Evolutionary conservation across 179 eudicot species (phyloP), one percentile per base, ranked within the genome.

Genomic region (Heliamphora pulchella): DNA sequence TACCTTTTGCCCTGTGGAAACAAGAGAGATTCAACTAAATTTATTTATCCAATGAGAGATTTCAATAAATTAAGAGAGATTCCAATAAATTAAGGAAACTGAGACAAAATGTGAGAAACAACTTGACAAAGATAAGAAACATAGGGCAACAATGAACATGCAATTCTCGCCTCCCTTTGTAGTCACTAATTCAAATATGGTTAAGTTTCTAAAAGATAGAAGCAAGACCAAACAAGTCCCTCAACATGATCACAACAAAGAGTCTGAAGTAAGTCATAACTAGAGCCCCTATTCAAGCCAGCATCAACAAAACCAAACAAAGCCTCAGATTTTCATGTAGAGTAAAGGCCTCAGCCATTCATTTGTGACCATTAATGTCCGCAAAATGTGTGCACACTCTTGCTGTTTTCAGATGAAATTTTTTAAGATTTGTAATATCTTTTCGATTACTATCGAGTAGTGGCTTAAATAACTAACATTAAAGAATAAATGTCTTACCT

Each of bases 401-500:
- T 20, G 70, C 70, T 31, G 47, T 66, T 10, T 66, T 48, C 47
- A 46, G 18, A 44, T 17, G 44, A 14, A n/a, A 14, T 46, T 69
- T 57, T 9, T 13, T 69, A 6, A 46, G 20, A 4, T 69, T 43
- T 69, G 7, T 57, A 57, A 48, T 66, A 15, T 43, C n/a, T 41
- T 47, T 43, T 13, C 71, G 2, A 43, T 67, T 44, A 70, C 74
- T 44, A 46, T 41, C 8, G 31, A 1, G 17, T 15, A 31, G 31
- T 31, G 31, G 31, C 31, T 31, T 31, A 55, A 55, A 55, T 54
- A 15, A n/a, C 65, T n/a, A 15, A 61, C 65, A 15, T 15, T 61
- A 61, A 17, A 47, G 14, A 66, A 43, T 0, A 66, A 80, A 82
- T 53, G 51, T 17, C 89, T 53, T 79, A 89, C 99, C 95, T 96